Conservation (phyloP, 192 early-diverging fungal genomes). For the Backusella sp. region DNA sequence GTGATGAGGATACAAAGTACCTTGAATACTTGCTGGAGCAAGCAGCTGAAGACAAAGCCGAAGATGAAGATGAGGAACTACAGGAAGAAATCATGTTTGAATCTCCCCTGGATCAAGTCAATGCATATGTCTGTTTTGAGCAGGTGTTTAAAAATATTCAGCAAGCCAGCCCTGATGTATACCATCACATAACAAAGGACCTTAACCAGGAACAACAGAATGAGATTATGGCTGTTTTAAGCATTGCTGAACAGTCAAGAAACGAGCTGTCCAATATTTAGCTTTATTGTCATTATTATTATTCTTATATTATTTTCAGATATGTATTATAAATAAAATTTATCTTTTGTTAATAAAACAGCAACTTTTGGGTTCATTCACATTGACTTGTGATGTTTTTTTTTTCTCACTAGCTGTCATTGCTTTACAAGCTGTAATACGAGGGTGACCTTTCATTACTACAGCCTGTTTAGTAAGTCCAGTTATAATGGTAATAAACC, state of each 20-base stretch:
- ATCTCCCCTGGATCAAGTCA: constrained; percentile 72
- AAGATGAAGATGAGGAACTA: constrained; percentile 62
- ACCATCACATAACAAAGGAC: constrained; percentile 50
- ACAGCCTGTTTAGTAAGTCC: too few species aligned
- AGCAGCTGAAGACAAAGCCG: constrained; percentile 38
- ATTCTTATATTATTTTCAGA: not conserved
- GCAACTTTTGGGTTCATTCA: too few species aligned
- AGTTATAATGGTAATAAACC: too few species aligned
- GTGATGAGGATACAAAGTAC: constrained; percentile 62
- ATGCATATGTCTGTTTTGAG: constrained; percentile 70
- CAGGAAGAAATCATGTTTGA: constrained; percentile 76
- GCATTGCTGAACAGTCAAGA: constrained; percentile 34
- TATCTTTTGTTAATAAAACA: too few species aligned
- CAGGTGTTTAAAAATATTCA: constrained; percentile 56
- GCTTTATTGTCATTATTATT: not conserved
- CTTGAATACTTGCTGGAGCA: constrained; percentile 55
- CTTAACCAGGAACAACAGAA: constrained; percentile 47
- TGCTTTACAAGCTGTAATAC: too few species aligned
- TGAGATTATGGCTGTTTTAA: constrained; percentile 42
- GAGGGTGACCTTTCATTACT: too few species aligned
- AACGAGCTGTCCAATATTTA: not conserved
- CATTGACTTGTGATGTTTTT: too few species aligned
- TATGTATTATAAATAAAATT: not conserved
- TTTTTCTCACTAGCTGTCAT: too few species aligned
- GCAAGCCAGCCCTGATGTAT: constrained; percentile 49